Base-by-base conservation (phyloP, 192 early-diverging fungal genomes). In the Coemansia sp. region DNA sequence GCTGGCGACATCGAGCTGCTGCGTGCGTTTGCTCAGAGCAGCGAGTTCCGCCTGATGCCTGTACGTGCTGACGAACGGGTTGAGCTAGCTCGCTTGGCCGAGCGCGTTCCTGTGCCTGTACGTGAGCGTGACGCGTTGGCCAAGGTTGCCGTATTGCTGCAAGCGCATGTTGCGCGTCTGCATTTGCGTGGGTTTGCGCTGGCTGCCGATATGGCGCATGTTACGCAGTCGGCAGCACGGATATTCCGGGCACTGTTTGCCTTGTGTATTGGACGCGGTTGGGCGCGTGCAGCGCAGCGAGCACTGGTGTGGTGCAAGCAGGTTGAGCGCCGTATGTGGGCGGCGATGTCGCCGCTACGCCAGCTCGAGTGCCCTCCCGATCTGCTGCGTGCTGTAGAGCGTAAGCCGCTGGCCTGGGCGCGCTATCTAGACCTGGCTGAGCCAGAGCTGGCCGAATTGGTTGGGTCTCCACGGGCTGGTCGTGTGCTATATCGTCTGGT, bases 151-250 rank as follows among this genome's bases (percentile, higher is more conserved):
- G 91, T 94, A 19, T 70, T 99, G 36, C 79, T 99, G 26, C 97
- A 99, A 67, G 80, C 92, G 1, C 91, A 98, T 70, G 94, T 99
- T 44, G 94, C 94, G n/a, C 88, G 92, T 56, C 84, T 98, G 30
- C 87, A 89, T 53, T 59, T 99, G 31, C 87, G 94, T 31, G 95
- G 94, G 0, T 94, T 98, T 72, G 94, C 97, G 10, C 79, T 99
- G 35, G 92, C 94, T 55, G 84, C 92, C n/a, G 97, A 99, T 56
- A 93, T 96, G 91, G 94, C 94, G 1, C 97, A 94, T 80, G 93
- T 99, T 15, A 96, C 97, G 14, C 95, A 98, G 76, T 91, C 87
- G 53, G 94, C 93, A 14, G 87, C 87, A 0, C 85, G 97, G 56
- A 93, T 99, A 48, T 75, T 97, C 28, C 86, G 97, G 23, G 97